Conservation (phyloP, 805 yeast genomes). For the Nakazawaea peltata region DNA sequence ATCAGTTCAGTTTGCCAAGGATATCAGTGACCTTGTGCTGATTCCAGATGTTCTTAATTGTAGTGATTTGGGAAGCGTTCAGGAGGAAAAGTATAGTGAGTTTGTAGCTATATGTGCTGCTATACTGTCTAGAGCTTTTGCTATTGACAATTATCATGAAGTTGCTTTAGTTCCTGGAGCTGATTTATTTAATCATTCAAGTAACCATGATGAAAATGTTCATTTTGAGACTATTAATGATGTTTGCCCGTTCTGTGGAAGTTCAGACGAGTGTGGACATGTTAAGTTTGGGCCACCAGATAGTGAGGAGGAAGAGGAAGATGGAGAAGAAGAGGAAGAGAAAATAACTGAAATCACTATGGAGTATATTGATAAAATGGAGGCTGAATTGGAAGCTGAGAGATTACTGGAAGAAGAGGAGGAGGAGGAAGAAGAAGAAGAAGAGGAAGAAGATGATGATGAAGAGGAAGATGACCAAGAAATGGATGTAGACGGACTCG, state of each 20-base stretch:
- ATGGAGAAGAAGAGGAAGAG: constrained; percentile 13
- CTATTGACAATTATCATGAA: constrained; percentile 67
- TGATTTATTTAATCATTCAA: constrained; percentile 73
- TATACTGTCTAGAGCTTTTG: constrained; percentile 73
- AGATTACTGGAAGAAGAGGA: constrained; percentile 22
- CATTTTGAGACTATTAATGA: constrained; percentile 49
- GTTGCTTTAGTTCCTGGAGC: constrained; percentile 86
- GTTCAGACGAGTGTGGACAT: constrained; percentile 23
- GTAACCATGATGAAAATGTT: constrained; percentile 47
- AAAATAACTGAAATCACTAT: constrained; percentile 1
- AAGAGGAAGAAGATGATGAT: constrained; percentile 20
- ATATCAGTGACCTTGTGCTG: constrained; percentile 18
- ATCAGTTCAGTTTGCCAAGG: constrained; percentile 33
- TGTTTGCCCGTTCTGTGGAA: constrained; percentile 28
- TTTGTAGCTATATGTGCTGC: constrained; percentile 56
- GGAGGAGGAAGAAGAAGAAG: constrained; percentile 17
- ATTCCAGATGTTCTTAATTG: constrained; percentile 29
- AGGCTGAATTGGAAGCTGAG: constrained; percentile 12
- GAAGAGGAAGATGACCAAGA: constrained; percentile 16
- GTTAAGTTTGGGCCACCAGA: constrained; percentile 20
- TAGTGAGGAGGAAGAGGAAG: constrained; percentile 14
- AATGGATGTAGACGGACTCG: constrained; percentile 16
- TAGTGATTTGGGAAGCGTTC: constrained; percentile 17
- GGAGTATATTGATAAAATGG: constrained; percentile 5
- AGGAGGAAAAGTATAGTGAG: constrained; percentile 23